phyloP scores from a whole-genome alignment of 1,284 basidiomycete species.

The Fomitopsis palustris region DNA sequence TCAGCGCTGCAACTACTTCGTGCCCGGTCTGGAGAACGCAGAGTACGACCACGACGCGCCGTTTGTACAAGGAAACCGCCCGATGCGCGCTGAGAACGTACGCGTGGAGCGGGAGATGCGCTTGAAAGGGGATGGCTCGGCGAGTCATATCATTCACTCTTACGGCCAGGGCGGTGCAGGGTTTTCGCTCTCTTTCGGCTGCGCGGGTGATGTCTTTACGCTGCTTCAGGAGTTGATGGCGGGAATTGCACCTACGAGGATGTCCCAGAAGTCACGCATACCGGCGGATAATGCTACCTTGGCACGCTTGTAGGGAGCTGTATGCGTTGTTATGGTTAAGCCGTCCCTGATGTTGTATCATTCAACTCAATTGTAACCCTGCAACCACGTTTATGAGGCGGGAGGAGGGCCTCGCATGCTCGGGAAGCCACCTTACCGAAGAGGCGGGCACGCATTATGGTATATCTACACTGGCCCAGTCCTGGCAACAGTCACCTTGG shows the following conservation, averaged over 20 bases:
- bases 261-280: background rate
- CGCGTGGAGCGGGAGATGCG: conserved; percentile 31
- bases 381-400: too few relatives aligned
- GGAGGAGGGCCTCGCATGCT: too few relatives aligned
- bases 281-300: background rate
- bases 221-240: conserved; percentile 13
- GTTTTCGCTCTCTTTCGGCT: conserved; percentile 20
- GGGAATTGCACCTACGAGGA: conserved; percentile 8
- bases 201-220: conserved; percentile 16
- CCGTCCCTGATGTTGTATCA: too few relatives aligned
- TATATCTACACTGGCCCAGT: too few relatives aligned
- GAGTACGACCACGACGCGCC: conserved; percentile 28
- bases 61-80: conserved; percentile 33
- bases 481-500: too few relatives aligned
- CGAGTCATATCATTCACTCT: conserved; percentile 31
- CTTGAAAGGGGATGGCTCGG: conserved; percentile 3
- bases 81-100: conserved; percentile 30
- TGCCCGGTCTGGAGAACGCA: conserved; percentile 30
- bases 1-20: conserved; percentile 30
- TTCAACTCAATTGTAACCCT: too few relatives aligned
- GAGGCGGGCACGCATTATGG: too few relatives aligned
- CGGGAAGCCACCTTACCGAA: too few relatives aligned
- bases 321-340: too few relatives aligned
- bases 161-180: conserved; percentile 32
- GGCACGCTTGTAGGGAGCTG: background rate